These are phyloP conservation scores for barley (Hordeum vulgare) DNA, from an alignment of 176 grass and related monocot genomes.

Conservation along the genomic window MorexV3_pseudomolecules_assembly NC_058520.1:559509374-559509873, in stretches of 20 bases:
- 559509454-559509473: slow-evolving; percentile 54
- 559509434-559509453: slow-evolving; percentile 81
- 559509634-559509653: too few relatives aligned
- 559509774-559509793: too few relatives aligned
- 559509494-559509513: neutral
- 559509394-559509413: slow-evolving; percentile 66
- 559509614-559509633: too few relatives aligned
- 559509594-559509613: too few relatives aligned
- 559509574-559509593: too few relatives aligned
- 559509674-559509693: too few relatives aligned
- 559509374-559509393: slow-evolving; percentile 80
- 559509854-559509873: slow-evolving; percentile 76
- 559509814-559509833: neutral
- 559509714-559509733: too few relatives aligned
- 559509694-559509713: too few relatives aligned
- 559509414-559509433: slow-evolving; percentile 92
- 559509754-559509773: too few relatives aligned
- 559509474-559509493: neutral
- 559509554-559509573: neutral
- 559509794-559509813: neutral
- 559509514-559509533: neutral
- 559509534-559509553: neutral
- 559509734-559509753: too few relatives aligned
- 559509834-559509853: slow-evolving; percentile 36
- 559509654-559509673: too few relatives aligned